Evolutionary conservation across 345 rosid species (phyloP), one percentile per base, ranked within the genome.

Genomic region (Salix brachista): DNA sequence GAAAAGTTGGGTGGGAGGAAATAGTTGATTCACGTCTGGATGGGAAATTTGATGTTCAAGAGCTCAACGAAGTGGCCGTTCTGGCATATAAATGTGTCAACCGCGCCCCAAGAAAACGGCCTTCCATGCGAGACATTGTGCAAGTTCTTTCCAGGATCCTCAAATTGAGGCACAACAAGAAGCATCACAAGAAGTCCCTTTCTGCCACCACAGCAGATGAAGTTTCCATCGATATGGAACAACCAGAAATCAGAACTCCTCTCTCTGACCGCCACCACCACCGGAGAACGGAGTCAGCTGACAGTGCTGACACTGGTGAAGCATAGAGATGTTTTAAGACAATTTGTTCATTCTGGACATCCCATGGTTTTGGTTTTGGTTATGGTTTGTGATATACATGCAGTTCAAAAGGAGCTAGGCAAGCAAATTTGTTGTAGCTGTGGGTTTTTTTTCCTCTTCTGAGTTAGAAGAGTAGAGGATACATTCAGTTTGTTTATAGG

Each of bases 1-100:
- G 90, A n/a, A 91, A 88, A 78, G 90, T 82, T 2, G 98, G 98
- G 61, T 96, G 99, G 99, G 99, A 94, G 84, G 99, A 96, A 90
- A 89, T 96, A 6, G 97, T 78, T 67, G 98, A 96, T 80, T 87
- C 97, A 4, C 84, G 88, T n/a, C 82, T 96, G 41, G 97, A 90
- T 14, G 97, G 97, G 54, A 88, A 82, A 70, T 91, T 89, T 18
- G 90, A 93, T 42, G 5, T 86, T 73, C 83, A 87, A 81, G 99
- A 93, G 84, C 91, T 94, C 77, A 92, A 96, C 39, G 92, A 93
- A 76, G 89, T 96, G 64, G 95, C 99, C 44, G 87, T 90, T 76
- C 89, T 94, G 42, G 99, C 98, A 0, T 96, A 96, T 84, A 94
- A 86, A 85, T 91, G 97, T 69, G 86, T 96, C 61, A 87, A 86